A percentile compares a stretch with the other conserved stretches of the same genome.
Conservation (phyloP, 345 rosid species). For the Acer negundo region DNA sequence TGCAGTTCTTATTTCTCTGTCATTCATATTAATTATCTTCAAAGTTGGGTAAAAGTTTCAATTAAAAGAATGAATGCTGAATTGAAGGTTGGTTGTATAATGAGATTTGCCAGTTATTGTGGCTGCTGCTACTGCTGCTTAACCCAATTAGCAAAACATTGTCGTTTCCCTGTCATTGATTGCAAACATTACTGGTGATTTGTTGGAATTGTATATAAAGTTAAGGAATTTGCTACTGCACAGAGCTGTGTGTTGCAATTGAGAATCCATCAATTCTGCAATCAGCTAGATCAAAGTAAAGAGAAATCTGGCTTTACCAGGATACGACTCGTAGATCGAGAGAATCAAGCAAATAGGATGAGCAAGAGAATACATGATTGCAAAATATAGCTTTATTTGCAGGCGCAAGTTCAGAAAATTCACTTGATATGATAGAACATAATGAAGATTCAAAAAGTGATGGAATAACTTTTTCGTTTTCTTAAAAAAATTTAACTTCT, state of each 20-base stretch:
- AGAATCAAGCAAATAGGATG: not conserved
- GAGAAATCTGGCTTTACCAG: not conserved
- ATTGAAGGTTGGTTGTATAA: too few relatives aligned
- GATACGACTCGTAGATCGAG: not conserved
- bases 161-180: not conserved
- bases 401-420: too few relatives aligned
- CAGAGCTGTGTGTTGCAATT: too few relatives aligned
- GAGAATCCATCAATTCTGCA: too few relatives aligned
- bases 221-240: too few relatives aligned
- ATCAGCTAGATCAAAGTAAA: too few relatives aligned
- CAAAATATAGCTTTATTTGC: too few relatives aligned
- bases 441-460: too few relatives aligned
- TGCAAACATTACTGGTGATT: not conserved
- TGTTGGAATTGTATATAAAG: not conserved
- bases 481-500: not conserved
- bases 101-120: too few relatives aligned
- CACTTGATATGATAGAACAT: too few relatives aligned
- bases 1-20: not conserved
- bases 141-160: not conserved
- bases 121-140: too few relatives aligned
- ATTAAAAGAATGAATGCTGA: not conserved
- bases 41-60: not conserved
- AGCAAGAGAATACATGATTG: not conserved
- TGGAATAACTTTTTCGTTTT: not conserved
- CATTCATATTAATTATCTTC: too few relatives aligned